phyloP scores from a whole-genome alignment of 2,329 filamentous ascomycete genomes.

The Huntiella savannae region DNA sequence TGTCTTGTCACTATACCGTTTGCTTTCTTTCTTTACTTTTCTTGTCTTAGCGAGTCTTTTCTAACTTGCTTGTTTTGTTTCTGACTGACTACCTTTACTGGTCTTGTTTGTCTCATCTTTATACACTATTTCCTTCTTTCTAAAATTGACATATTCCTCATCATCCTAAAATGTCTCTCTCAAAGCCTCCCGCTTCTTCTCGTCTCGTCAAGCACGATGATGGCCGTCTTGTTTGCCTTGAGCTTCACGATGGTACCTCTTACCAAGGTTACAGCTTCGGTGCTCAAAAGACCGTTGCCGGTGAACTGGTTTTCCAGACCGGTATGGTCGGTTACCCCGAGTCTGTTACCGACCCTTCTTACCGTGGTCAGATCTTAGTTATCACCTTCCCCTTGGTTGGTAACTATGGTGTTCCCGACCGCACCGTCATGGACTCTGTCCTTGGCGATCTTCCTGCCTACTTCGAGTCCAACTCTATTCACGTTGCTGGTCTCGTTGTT shows the following conservation, averaged over 20 bases:
- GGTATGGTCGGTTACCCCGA: conserved; percentile 99
- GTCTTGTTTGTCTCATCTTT: conserved; percentile 1
- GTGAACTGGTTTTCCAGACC: conserved; percentile 97
- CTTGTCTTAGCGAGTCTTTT: conserved; percentile 6
- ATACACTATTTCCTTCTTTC: background rate
- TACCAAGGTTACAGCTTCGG: conserved; percentile 96
- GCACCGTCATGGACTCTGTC: conserved; percentile 67
- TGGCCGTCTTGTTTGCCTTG: conserved; percentile 59
- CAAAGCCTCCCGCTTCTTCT: conserved; percentile 38
- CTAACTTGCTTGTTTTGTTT: conserved; percentile 13
- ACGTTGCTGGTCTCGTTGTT: conserved; percentile 79
- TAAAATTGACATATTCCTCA: background rate
- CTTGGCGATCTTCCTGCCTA: conserved; percentile 73
- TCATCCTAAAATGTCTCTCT: conserved; percentile 17
- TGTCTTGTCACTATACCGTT: background rate
- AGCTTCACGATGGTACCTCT: conserved; percentile 78
- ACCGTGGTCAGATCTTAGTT: conserved; percentile 85
- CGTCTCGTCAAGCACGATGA: conserved; percentile 32
- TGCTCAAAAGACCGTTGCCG: conserved; percentile 80
- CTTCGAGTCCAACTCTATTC: conserved; percentile 84
- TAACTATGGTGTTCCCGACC: conserved; percentile 90
- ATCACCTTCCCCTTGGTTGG: conserved; percentile 89
- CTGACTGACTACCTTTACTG: conserved; percentile 8
- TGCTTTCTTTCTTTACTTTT: background rate
- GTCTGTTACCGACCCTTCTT: conserved; percentile 73